Evolutionary conservation across 768 basidiomycete species (phyloP), one percentile per base, ranked within the genome.

Genomic region (Lactarius sp.): DNA sequence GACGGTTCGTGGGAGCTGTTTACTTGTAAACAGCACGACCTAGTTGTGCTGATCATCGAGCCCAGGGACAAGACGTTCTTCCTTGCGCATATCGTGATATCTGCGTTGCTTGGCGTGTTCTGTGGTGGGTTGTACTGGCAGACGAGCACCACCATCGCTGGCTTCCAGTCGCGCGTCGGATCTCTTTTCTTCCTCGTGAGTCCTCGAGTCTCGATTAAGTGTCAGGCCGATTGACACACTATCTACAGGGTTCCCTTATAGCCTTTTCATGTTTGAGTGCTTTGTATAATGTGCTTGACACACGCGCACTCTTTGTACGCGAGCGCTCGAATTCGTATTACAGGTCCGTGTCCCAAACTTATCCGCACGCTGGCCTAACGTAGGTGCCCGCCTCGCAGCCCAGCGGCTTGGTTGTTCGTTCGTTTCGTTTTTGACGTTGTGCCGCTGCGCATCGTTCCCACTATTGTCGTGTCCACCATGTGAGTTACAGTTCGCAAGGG

Each of bases 141-240:
- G 34, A 94, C 92, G 0, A 83, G 81, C 41, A 76, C 83, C 20
- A 88, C 84, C 4, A 96, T 97, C 66, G 90, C 94, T 31, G 94
- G 94, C 1, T 97, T 97, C 80, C 94, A 97, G 72, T 89, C 88
- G 42, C 83, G 95, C 36, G 82, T 98, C n/a, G 95, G 95, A 36
- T 92, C 89, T 68, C 75, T 98, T 47, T 97, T 98, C 81, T 98
- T 98, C 84, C 73, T 97, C 70, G 90, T 90, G 67, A 27, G 73
- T 69, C 33, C 41, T 41, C 13, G 52, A 51, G 31, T 33, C 31
- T 51, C 13, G 50, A 5, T 52, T 18, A 6, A 52, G 12, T 14
- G 33, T 53, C 47, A 27, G 20, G 22, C n/a, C 54, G 58, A 33
- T 36, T 65, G 27, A 13, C 13, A 8, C 33, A 31, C 50, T 20